Conservation (phyloP, 345 rosid genomes). For the Angophora floribunda region DNA sequence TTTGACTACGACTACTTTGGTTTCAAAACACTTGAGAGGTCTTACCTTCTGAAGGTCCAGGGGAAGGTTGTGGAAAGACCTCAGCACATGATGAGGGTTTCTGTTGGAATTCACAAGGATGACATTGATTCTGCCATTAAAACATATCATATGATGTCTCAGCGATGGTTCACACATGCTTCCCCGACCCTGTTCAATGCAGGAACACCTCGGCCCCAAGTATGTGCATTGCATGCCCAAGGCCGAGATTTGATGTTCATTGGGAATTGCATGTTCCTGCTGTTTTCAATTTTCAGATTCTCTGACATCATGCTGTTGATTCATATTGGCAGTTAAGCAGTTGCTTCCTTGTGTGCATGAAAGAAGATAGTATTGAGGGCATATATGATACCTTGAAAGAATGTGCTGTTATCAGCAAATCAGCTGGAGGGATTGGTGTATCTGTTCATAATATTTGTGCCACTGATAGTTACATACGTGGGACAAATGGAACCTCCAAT, state of each 20-base stretch:
- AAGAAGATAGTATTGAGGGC: conserved; percentile 91
- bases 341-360: conserved; percentile 87
- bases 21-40: conserved; percentile 87
- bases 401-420: conserved; percentile 93
- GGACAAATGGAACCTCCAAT: conserved; percentile 75
- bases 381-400: conserved; percentile 88
- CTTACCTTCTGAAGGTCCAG: conserved; percentile 80
- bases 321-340: conserved; percentile 60
- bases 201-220: conserved; percentile 90
- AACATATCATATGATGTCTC: conserved; percentile 92
- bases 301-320: background rate
- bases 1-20: conserved; percentile 94
- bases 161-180: conserved; percentile 95
- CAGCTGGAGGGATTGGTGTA: conserved; percentile 93
- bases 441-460: conserved; percentile 82
- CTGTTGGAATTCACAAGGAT: conserved; percentile 80
- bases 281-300: background rate
- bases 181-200: conserved; percentile 92
- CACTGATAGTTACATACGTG: conserved; percentile 69
- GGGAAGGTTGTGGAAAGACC: conserved; percentile 87
- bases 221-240: conserved; percentile 1
- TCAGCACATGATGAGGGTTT: conserved; percentile 92
- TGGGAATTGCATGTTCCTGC: background rate
- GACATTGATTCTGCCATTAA: conserved; percentile 62
- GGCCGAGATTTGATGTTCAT: background rate